Evolutionary conservation across 2,329 filamentous ascomycete genomes (phyloP).

Genomic region (Rhynchosporium agropyri): DNA sequence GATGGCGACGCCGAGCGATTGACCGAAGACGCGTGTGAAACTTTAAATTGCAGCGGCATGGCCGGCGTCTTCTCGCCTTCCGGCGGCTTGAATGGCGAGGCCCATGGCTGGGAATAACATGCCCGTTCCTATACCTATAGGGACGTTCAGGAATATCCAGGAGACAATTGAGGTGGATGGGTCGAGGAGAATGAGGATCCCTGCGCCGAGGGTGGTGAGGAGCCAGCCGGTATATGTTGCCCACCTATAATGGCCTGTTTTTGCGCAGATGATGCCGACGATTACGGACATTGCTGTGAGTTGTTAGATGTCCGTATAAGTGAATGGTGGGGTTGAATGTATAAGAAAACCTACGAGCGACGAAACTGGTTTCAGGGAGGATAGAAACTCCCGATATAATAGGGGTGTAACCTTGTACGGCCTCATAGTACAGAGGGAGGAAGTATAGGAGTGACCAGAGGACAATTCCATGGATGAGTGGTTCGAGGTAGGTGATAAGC

Average conservation of each 20-base stretch:
- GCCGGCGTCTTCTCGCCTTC: conserved; percentile 57
- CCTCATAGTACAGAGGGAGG: conserved; percentile 54
- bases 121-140: conserved; percentile 63
- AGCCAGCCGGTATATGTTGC: conserved; percentile 60
- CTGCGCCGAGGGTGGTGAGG: conserved; percentile 59
- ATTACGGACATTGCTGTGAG: conserved; percentile 56
- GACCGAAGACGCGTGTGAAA: conserved; percentile 67
- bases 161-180: conserved; percentile 52
- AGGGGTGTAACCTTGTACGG: conserved; percentile 56
- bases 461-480: conserved; percentile 60
- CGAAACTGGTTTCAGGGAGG: conserved; percentile 63
- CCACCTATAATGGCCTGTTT: conserved; percentile 61
- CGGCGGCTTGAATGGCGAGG: conserved; percentile 65
- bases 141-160: conserved; percentile 64
- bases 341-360: conserved; percentile 49
- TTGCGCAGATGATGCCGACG: conserved; percentile 56
- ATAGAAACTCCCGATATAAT: conserved; percentile 58
- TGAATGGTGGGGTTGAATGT: conserved; percentile 45
- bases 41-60: conserved; percentile 66
- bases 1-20: conserved; percentile 66
- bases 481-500: conserved; percentile 53
- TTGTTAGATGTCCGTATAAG: conserved; percentile 48
- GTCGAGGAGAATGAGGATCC: conserved; percentile 55
- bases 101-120: conserved; percentile 66
- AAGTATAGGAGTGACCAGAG: conserved; percentile 60